A percentile compares a stretch with the other conserved stretches of the same genome.
Conservation (phyloP, 73 alveolate species). For the Paramecium sonneborni region DNA sequence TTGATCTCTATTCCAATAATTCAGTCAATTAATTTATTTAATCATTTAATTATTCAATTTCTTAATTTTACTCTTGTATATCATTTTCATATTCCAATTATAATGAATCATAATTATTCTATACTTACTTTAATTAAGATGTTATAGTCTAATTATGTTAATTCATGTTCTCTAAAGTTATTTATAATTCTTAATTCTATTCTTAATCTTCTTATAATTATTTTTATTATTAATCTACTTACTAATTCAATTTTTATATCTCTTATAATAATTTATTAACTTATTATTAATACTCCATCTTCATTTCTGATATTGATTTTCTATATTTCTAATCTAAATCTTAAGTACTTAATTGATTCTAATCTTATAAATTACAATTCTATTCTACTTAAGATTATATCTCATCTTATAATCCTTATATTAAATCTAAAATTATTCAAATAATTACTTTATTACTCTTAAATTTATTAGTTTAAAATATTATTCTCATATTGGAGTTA, state of each 20-base stretch:
- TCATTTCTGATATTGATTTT: not conserved
- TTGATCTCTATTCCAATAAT: not conserved
- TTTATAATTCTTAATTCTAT: not conserved
- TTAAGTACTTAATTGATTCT: not conserved
- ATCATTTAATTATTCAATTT: not conserved
- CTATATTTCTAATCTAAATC: conserved; percentile 4
- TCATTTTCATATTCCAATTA: conserved; percentile 9
- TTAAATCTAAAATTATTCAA: not conserved
- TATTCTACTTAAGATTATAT: not conserved
- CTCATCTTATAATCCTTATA: not conserved
- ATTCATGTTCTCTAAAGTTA: not conserved
- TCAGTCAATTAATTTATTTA: not conserved
- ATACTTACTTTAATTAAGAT: not conserved
- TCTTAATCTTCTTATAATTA: not conserved
- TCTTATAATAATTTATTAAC: not conserved
- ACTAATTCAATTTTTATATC: not conserved
- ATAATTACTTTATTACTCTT: not conserved
- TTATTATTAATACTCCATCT: not conserved
- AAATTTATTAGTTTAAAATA: not conserved
- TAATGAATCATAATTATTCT: conserved; percentile 1
- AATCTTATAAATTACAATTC: conserved; percentile 7
- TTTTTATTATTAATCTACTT: not conserved
- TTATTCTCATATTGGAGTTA: not conserved
- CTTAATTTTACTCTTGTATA: conserved; percentile 1
- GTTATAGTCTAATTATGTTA: not conserved